phyloP scores from a whole-genome alignment of 2,329 filamentous ascomycete species.

The Gremmenia infestans region DNA sequence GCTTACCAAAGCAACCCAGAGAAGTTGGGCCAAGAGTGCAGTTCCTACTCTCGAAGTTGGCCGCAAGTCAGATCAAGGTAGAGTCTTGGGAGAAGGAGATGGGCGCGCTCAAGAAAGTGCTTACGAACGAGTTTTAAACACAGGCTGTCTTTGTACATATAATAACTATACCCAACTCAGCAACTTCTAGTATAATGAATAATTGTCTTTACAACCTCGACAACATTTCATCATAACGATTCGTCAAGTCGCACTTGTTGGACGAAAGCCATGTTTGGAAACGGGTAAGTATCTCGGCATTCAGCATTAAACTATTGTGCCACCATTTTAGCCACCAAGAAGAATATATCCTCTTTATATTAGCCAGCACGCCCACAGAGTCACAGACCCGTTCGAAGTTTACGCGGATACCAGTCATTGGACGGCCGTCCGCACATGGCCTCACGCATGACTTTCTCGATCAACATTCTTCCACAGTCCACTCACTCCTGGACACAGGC shows the following conservation, averaged over 20 bases:
- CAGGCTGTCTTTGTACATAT: not conserved
- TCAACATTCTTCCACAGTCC: too few species aligned
- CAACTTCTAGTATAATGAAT: not conserved
- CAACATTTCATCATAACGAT: too few species aligned
- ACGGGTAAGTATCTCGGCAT: not conserved
- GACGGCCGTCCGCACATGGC: too few species aligned
- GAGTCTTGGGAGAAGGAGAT: conserved; percentile 69
- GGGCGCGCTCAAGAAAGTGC: conserved; percentile 63
- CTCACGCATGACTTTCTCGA: too few species aligned
- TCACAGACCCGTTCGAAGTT: too few species aligned
- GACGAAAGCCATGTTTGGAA: not conserved
- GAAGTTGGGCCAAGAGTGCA: conserved; percentile 62
- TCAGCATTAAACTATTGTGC: not conserved
- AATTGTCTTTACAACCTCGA: not conserved
- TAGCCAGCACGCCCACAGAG: too few species aligned
- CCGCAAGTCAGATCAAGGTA: conserved; percentile 69
- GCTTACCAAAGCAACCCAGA: conserved; percentile 63
- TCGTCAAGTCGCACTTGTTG: not conserved
- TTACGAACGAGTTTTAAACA: conserved; percentile 44
- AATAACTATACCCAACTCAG: conserved; percentile 16
- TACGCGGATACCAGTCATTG: too few species aligned
- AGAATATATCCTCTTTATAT: not conserved
- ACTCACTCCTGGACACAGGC: too few species aligned
- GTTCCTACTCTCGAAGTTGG: conserved; percentile 71
- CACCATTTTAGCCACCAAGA: not conserved